These are phyloP conservation scores for Cladosporium sp. DNA, from an alignment of 2,329 filamentous ascomycete genomes.

Conservation along the genomic window DNA sequence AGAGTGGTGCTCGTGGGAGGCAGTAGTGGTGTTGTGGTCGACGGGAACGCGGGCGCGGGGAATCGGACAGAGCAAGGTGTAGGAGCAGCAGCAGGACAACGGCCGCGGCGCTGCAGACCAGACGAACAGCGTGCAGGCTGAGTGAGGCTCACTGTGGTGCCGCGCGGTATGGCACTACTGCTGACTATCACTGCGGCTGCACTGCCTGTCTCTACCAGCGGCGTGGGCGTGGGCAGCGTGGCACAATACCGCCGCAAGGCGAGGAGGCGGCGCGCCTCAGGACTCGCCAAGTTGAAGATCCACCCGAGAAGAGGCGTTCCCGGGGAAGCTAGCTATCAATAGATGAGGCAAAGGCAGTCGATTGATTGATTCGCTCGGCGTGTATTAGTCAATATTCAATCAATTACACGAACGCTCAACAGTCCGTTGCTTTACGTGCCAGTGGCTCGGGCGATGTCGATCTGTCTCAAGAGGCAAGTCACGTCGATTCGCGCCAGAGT, in stretches of 20 bases:
- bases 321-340: neutral
- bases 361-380: neutral
- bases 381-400: neutral
- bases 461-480: too few relatives aligned
- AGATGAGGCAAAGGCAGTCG: neutral
- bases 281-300: neutral
- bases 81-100: neutral
- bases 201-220: neutral
- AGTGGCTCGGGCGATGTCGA: too few relatives aligned
- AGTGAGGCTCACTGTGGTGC: neutral
- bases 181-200: neutral
- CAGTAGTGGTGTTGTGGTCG: conserved; percentile 2
- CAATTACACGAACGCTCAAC: neutral
- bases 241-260: neutral
- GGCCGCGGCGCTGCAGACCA: neutral
- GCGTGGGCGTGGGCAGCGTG: neutral
- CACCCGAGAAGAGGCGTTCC: neutral
- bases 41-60: neutral
- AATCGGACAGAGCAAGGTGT: neutral
- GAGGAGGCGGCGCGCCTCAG: neutral
- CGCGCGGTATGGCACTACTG: neutral
- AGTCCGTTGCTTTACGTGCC: too few relatives aligned
- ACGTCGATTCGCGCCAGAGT: too few relatives aligned
- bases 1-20: neutral
- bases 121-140: neutral